Base-by-base conservation (phyloP, 2,329 filamentous ascomycete genomes). In the Penicillium sp. region DNA sequence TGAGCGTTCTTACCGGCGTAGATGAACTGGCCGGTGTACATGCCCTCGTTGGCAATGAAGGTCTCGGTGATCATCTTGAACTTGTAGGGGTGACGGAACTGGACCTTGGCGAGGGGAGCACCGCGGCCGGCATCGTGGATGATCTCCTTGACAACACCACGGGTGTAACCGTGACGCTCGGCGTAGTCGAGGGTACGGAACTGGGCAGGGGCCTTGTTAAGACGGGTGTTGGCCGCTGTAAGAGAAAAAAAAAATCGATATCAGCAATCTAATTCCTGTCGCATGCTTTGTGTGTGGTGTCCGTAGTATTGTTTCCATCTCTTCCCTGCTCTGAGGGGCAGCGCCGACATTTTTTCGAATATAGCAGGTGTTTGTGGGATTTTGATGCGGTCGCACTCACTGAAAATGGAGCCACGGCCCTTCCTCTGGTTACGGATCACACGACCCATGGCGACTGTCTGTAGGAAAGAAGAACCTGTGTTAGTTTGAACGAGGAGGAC, bases 11-110 rank as follows among this genome's bases (percentile, higher is more conserved):
- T 99, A 79, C 95, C 95, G 78, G 93, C 95, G 84, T 99, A 99
- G 89, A 99, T 92, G 87, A 99, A 99, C 83, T 99, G 95, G 79
- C 95, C 95, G 70, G 95, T 97, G 91, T 98, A 99, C 93, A 98
- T 97, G 85, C 95, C 95, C 87, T 98, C 95, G 84, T 98, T 99
- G 82, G 95, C 95, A 78, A 99, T 99, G 89, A 99, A 97, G 72
- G 95, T 99, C 89, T 99, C 93, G 81, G 90, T 93, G 80, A 92
- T 84, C 79, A 93, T 89, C 89, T 96, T 96, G 90, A 91, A 98
- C 82, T 88, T 87, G 90, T 99, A 99, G 74, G 95, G 92, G 82
- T 96, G 90, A 75, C 95, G 93, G 91, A 99, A 99, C 74, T 87
- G 83, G 76, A 99, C 93, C 82, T 91, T 91, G 79, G 95, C 95